Evolutionary conservation across 2,329 filamentous ascomycete species (phyloP), one percentile per base, ranked within the genome.

Genomic region (Claviceps citrina): DNA sequence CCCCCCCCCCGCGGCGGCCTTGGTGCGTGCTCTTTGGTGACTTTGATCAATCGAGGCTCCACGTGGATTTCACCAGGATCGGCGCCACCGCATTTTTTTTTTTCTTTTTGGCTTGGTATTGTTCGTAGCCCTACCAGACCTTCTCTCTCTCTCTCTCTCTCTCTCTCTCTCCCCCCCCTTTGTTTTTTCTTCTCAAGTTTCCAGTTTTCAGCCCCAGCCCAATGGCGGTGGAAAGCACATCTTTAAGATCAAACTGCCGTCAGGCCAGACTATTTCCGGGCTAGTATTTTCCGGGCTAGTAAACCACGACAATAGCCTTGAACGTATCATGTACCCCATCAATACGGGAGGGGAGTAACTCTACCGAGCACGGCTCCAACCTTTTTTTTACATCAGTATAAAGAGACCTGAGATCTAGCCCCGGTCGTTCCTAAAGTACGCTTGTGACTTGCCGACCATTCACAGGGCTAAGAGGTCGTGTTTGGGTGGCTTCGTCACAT

Each of bases 401-500:
- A 33, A 22, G 19, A 22, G n/a, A 33, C 13, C 16, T 10, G 3
- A 5, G 31, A 10, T 32, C 31, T 19, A 10, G 31, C 16, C 10
- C n/a, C n/a, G n/a, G n/a, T n/a, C n/a, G n/a, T n/a, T n/a, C n/a
- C n/a, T n/a, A n/a, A n/a, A n/a, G n/a, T n/a, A n/a, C n/a, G n/a
- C n/a, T n/a, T n/a, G n/a, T n/a, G n/a, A n/a, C n/a, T n/a, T n/a
- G n/a, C n/a, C n/a, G n/a, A n/a, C 19, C 20, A 16, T 31, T 13
- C 6, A 38, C 7, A 72, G 61, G 44, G 62, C 66, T 54, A 71
- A 73, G 7, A 68, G 68, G 24, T 64, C 64, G 43, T 72, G 67
- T 40, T 54, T 59, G 2, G 68, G 68, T 22, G 69, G 63, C 43
- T 91, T n/a, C n/a, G n/a, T n/a, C n/a, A n/a, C 83, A 43, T 80